These are phyloP conservation scores for Ganoderma resinaceum DNA, from an alignment of 1,284 basidiomycete species.

Conservation along the genomic window DNA sequence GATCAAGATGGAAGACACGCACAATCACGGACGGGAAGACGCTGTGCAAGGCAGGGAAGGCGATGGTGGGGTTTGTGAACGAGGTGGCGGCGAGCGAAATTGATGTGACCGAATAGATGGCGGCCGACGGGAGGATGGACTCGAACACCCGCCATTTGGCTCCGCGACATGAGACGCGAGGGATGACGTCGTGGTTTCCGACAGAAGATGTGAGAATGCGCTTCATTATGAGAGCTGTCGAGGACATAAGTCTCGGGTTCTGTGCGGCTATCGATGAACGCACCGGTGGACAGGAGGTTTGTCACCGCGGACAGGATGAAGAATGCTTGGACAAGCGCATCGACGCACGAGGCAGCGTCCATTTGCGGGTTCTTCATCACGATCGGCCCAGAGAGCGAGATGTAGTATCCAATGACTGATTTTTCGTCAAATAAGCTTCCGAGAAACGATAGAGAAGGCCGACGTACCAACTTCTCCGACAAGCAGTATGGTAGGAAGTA, in stretches of 20 bases:
- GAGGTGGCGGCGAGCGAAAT: conserved; percentile 27
- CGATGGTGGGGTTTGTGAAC: conserved; percentile 23
- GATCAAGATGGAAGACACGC: conserved; percentile 10
- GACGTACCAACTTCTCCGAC: neutral
- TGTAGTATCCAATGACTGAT: conserved; percentile 5
- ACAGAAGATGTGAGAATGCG: conserved; percentile 19
- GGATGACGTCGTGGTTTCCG: neutral
- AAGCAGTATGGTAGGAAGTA: conserved; percentile 13
- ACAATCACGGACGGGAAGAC: conserved; percentile 29
- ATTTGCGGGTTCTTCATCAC: neutral
- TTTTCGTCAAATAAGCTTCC: neutral
- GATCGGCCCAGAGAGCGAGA: conserved; percentile 1
- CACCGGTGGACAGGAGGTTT: conserved; percentile 25
- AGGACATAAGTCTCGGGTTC: too few relatives aligned
- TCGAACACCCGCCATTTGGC: conserved; percentile 27
- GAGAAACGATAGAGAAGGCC: neutral
- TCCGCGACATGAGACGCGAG: neutral
- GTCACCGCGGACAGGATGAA: conserved; percentile 22
- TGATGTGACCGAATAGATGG: conserved; percentile 28
- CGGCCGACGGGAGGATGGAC: conserved; percentile 29
- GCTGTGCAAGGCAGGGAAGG: conserved; percentile 23
- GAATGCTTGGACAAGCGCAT: conserved; percentile 12
- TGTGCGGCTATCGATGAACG: neutral
- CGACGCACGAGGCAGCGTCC: neutral
- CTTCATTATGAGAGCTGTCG: conserved; percentile 15